phyloP scores from a whole-genome alignment of 2,329 filamentous ascomycete species.

The Cryphonectria japonica region DNA sequence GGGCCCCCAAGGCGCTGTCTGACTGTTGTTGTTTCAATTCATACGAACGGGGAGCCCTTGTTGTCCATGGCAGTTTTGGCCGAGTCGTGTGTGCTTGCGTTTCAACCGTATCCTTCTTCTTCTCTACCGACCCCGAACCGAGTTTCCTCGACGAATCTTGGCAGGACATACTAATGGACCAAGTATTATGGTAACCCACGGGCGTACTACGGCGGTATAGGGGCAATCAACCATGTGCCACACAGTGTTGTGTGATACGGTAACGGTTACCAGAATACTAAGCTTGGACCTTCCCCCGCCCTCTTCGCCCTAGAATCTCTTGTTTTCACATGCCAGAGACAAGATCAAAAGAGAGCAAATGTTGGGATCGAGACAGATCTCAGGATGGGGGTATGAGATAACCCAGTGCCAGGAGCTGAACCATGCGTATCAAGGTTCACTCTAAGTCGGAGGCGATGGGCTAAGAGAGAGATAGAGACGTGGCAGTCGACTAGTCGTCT shows the following conservation, averaged over 20 bases:
- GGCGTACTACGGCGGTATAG: constrained; percentile 2
- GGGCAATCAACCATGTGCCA: neutral
- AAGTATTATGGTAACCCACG: neutral
- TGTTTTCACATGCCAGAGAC: neutral
- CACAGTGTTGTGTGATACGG: neutral
- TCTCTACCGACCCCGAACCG: no score
- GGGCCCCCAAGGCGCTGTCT: neutral
- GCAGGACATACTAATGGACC: neutral
- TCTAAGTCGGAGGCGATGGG: neutral
- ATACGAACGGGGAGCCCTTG: neutral
- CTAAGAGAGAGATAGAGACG: neutral
- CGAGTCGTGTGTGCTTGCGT: neutral
- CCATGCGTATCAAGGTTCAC: constrained; percentile 11
- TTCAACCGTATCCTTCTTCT: no score
- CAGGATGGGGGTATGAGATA: neutral
- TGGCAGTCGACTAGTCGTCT: constrained; percentile 12
- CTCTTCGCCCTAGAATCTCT: neutral
- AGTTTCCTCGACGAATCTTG: neutral
- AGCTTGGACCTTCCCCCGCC: neutral
- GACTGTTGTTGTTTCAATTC: neutral
- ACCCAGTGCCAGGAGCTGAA: neutral
- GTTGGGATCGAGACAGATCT: neutral
- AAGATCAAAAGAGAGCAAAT: neutral
- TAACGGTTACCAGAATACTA: neutral
- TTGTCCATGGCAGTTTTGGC: neutral